A percentile compares a stretch with the other conserved stretches of the same genome.
These are phyloP conservation scores for Mycena indigotica DNA, from an alignment of 768 basidiomycete species.

Conservation along the genomic window DNA sequence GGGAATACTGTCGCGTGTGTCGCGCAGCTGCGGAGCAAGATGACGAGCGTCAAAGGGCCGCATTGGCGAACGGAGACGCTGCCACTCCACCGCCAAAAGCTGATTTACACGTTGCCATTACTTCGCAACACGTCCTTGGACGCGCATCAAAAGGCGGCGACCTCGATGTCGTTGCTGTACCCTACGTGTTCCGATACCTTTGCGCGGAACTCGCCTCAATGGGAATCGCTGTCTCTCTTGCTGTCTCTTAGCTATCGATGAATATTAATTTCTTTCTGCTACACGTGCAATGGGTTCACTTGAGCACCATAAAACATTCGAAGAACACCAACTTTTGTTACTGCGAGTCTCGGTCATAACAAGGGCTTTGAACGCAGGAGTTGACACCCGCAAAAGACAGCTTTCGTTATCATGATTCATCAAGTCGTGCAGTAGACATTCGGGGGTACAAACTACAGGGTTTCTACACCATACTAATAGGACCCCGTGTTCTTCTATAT, in stretches of 20 bases:
- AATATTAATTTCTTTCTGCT: background rate
- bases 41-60: conserved; percentile 60
- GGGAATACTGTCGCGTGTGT: conserved; percentile 97
- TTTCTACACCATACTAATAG: no score
- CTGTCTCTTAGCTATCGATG: conserved; percentile 53
- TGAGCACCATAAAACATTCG: no score
- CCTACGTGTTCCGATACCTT: conserved; percentile 92
- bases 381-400: no score
- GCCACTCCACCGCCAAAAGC: conserved; percentile 41
- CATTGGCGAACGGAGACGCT: conserved; percentile 58
- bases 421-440: no score
- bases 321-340: no score
- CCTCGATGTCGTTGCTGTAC: conserved; percentile 93
- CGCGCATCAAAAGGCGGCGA: conserved; percentile 69
- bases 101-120: conserved; percentile 66
- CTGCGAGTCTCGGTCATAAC: no score
- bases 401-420: no score
- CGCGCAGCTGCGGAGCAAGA: conserved; percentile 68
- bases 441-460: no score
- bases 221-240: conserved; percentile 91
- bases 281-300: no score
- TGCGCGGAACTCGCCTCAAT: conserved; percentile 97
- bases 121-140: conserved; percentile 67
- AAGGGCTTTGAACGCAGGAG: no score
- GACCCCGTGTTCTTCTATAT: no score